These are phyloP conservation scores for Alternaria solani DNA, from an alignment of 2,329 filamentous ascomycete genomes.

Conservation along the genomic window DNA sequence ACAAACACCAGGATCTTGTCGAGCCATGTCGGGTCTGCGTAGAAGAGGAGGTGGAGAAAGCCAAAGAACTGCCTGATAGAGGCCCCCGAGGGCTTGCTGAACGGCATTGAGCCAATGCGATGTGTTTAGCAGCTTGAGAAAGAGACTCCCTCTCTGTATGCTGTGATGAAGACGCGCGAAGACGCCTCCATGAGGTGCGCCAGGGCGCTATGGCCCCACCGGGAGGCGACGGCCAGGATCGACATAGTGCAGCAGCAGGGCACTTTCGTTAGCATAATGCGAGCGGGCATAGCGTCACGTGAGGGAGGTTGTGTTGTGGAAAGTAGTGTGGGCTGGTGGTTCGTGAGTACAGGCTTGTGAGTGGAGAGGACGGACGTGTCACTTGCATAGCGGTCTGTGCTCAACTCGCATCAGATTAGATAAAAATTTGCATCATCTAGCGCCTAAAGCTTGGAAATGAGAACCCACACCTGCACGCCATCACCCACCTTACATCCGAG, in stretches of 20 bases:
- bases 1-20: slow-evolving; percentile 46
- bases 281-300: slow-evolving; percentile 28
- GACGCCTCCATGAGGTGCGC: slow-evolving; percentile 23
- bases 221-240: slow-evolving; percentile 34
- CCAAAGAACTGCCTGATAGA: slow-evolving; percentile 42
- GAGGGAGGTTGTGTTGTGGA: slow-evolving; percentile 23
- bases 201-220: slow-evolving; percentile 29
- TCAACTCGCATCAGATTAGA: slow-evolving; percentile 38
- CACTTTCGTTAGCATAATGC: slow-evolving; percentile 15
- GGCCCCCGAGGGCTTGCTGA: slow-evolving; percentile 37
- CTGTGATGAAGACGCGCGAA: slow-evolving; percentile 33
- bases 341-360: slow-evolving; percentile 16
- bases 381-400: slow-evolving; percentile 18
- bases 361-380: slow-evolving; percentile 9
- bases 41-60: slow-evolving; percentile 47
- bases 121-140: slow-evolving; percentile 19
- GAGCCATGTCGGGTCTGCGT: slow-evolving; percentile 49
- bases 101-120: slow-evolving; percentile 33
- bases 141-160: slow-evolving; percentile 22
- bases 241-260: slow-evolving; percentile 29
- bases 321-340: slow-evolving; percentile 14
- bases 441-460: slow-evolving; percentile 5
- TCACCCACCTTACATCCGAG: slow-evolving; percentile 36
- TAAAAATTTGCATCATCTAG: slow-evolving; percentile 38
- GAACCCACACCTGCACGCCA: slow-evolving; percentile 10